Conservation (phyloP, 2,329 filamentous ascomycete species). For the Fusarium luffae region DNA sequence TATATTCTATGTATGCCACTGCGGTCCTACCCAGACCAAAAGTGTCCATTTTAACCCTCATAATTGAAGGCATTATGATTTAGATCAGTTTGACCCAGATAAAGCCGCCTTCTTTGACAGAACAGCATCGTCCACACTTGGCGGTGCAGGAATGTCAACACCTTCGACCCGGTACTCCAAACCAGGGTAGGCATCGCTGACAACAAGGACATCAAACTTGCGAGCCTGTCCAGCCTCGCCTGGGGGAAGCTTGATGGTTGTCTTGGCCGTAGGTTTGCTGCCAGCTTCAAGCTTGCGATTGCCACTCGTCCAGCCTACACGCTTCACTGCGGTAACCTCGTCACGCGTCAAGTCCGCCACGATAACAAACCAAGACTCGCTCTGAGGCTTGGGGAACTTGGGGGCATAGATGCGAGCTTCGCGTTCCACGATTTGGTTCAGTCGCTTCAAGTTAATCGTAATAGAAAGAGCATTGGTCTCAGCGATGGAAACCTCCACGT, state of each 20-base stretch:
- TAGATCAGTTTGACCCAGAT: conserved; percentile 31
- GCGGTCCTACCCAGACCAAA: too few species aligned
- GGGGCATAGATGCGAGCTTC: conserved; percentile 87
- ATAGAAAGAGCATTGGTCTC: conserved; percentile 72
- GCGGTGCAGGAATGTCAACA: conserved; percentile 63
- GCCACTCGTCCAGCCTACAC: conserved; percentile 74
- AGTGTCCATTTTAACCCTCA: neutral
- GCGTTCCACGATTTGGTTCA: conserved; percentile 72
- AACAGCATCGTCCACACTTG: conserved; percentile 60
- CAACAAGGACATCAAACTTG: conserved; percentile 77
- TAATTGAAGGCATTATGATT: neutral
- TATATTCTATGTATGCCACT: neutral
- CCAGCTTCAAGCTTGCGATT: conserved; percentile 53
- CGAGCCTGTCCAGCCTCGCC: conserved; percentile 58
- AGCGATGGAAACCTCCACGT: conserved; percentile 71
- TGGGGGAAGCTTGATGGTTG: conserved; percentile 70
- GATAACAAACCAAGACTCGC: conserved; percentile 90
- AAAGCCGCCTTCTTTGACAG: conserved; percentile 53
- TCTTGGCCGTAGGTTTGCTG: conserved; percentile 62
- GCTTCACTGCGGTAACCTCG: conserved; percentile 87
- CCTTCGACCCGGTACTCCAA: conserved; percentile 67
- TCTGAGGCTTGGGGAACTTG: conserved; percentile 92
- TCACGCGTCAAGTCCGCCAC: conserved; percentile 74
- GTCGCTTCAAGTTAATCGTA: conserved; percentile 71
- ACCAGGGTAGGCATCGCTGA: conserved; percentile 89